Percentiles rank a stretch among this genome's conserved stretches.
Conservation (phyloP, 129 eudicot genomes). For the Gnaphalium uliginosum region DNA sequence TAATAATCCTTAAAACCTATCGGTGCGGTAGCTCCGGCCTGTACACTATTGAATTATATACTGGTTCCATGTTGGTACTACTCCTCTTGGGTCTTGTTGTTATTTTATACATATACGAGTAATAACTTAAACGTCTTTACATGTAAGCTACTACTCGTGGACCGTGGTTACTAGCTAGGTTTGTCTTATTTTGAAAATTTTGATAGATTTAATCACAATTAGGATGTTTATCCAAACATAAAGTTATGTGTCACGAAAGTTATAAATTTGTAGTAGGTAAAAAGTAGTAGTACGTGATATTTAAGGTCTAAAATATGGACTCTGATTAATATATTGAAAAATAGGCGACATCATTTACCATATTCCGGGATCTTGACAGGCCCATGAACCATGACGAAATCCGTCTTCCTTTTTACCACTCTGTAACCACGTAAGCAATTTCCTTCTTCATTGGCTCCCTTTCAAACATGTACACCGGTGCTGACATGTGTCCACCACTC, state of each 20-base stretch:
- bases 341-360: conserved; percentile 37
- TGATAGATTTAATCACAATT: background rate
- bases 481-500: conserved; percentile 33
- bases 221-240: conserved; percentile 15
- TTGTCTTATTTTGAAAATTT: background rate
- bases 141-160: background rate
- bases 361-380: conserved; percentile 34
- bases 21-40: too few species aligned
- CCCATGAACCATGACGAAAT: conserved; percentile 29
- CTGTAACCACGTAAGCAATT: conserved; percentile 31
- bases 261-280: background rate
- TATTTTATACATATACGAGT: too few species aligned
- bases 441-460: conserved; percentile 11
- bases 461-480: conserved; percentile 5
- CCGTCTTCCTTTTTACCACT: background rate
- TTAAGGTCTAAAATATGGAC: conserved; percentile 1
- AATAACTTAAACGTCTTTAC: background rate
- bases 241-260: conserved; percentile 15
- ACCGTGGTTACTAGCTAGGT: background rate
- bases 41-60: too few species aligned
- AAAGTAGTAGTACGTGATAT: background rate
- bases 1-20: too few species aligned
- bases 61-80: too few species aligned
- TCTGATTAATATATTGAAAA: background rate
- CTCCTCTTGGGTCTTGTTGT: too few species aligned